A percentile compares a stretch with the other conserved stretches of the same genome.
phyloP scores from a whole-genome alignment of 345 rosid species.

The Eucalyptus leucophloia region DNA sequence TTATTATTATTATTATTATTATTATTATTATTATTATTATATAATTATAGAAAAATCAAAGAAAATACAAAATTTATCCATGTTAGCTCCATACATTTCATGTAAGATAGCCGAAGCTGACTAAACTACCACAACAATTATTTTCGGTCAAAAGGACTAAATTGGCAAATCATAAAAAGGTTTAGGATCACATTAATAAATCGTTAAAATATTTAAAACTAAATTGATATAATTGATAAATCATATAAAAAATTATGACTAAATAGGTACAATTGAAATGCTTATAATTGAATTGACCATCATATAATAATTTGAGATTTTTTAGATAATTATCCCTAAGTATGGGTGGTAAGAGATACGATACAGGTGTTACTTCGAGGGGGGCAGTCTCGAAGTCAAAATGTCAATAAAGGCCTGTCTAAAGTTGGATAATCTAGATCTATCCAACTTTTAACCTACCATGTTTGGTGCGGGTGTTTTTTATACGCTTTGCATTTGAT shows the following conservation, averaged over 20 bases:
- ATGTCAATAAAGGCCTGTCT: neutral
- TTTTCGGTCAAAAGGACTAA: fast-evolving
- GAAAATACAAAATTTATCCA: neutral
- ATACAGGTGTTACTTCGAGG: neutral
- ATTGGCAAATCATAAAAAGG: fast-evolving
- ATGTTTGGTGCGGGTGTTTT: neutral
- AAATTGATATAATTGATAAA: too few relatives aligned
- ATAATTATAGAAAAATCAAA: too few relatives aligned
- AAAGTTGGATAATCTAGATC: neutral
- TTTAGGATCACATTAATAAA: neutral
- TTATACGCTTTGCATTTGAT: neutral
- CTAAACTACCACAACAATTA: fast-evolving
- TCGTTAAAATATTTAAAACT: too few relatives aligned
- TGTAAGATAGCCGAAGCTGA: fast-evolving
- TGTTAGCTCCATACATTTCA: fast-evolving
- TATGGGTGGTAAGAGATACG: neutral
- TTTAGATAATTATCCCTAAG: too few relatives aligned
- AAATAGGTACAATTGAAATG: too few relatives aligned
- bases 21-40: too few relatives aligned
- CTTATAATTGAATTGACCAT: too few relatives aligned
- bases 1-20: too few relatives aligned
- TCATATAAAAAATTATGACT: too few relatives aligned
- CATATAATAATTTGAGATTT: too few relatives aligned
- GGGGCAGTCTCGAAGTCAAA: neutral
- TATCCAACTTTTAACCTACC: neutral